Conservation (phyloP, 2,329 filamentous ascomycete genomes). For the Microcyclosporella mali region DNA sequence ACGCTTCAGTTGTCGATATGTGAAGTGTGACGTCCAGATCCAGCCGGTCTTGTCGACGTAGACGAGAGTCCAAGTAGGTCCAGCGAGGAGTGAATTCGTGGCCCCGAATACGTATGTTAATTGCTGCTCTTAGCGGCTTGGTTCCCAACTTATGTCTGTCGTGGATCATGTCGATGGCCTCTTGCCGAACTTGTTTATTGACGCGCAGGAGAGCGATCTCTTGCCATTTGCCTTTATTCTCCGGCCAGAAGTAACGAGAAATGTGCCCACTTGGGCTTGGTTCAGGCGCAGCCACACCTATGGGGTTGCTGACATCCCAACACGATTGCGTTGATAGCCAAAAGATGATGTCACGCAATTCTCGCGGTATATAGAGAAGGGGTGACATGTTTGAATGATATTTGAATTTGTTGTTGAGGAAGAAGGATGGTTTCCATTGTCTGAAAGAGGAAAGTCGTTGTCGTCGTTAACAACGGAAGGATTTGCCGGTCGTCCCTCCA, state of each 20-base stretch:
- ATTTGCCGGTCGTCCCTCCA: too few species aligned
- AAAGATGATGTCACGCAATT: slow-evolving; percentile 18
- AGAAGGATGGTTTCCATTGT: too few species aligned
- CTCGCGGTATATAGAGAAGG: slow-evolving; percentile 12
- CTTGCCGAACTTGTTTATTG: slow-evolving; percentile 16
- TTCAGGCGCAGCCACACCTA: slow-evolving; percentile 7
- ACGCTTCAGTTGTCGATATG: slow-evolving; percentile 24
- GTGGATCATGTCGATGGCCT: slow-evolving; percentile 13
- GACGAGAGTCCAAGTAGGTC: slow-evolving; percentile 15
- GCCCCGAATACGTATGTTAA: slow-evolving; percentile 21
- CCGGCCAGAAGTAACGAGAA: slow-evolving; percentile 12
- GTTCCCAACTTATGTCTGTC: slow-evolving; percentile 5
- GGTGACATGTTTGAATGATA: not conserved
- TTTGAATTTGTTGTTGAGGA: too few species aligned
- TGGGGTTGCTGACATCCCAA: slow-evolving; percentile 5
- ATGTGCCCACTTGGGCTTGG: slow-evolving; percentile 10
- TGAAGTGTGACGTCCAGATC: slow-evolving; percentile 18
- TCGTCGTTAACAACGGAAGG: too few species aligned
- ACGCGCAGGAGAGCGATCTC: slow-evolving; percentile 6
- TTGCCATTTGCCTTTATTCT: slow-evolving; percentile 7
- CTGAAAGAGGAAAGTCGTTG: too few species aligned
- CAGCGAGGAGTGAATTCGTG: slow-evolving; percentile 21
- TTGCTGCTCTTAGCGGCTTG: slow-evolving; percentile 7
- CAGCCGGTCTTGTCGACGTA: slow-evolving; percentile 7
- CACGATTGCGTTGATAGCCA: slow-evolving; percentile 1